Evolutionary conservation across 176 grass and related monocot species (phyloP).

Genomic region (Bolboschoenus planiculmis): DNA sequence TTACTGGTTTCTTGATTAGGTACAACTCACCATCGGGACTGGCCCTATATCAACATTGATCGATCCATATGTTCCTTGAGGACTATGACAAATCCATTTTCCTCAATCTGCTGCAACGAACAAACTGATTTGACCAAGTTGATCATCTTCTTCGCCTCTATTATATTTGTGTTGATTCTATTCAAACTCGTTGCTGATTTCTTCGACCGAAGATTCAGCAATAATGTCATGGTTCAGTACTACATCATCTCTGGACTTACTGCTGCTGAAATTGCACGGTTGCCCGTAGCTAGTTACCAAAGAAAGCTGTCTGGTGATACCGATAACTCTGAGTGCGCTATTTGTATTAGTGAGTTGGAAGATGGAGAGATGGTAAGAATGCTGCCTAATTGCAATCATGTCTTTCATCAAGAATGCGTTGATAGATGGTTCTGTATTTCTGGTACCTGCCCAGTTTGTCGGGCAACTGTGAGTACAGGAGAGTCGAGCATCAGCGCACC

Average conservation of each 20-base stretch:
- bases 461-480: neutral
- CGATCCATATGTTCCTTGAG: neutral
- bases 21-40: neutral
- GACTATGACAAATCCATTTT: neutral
- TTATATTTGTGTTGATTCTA: neutral
- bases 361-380: conserved; percentile 24
- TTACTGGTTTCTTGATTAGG: neutral
- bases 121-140: neutral
- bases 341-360: conserved; percentile 43
- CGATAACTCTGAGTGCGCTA: conserved; percentile 24
- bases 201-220: neutral
- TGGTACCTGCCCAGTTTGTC: conserved; percentile 36
- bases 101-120: neutral
- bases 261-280: neutral
- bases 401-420: conserved; percentile 47
- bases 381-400: conserved; percentile 42
- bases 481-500: neutral
- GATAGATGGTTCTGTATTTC: conserved; percentile 30
- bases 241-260: neutral
- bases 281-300: neutral
- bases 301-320: neutral
- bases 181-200: neutral
- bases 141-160: neutral
- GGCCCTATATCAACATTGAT: neutral
- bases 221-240: neutral